phyloP scores from a whole-genome alignment of 2,329 filamentous ascomycete genomes.

The Fusarium sp. region DNA sequence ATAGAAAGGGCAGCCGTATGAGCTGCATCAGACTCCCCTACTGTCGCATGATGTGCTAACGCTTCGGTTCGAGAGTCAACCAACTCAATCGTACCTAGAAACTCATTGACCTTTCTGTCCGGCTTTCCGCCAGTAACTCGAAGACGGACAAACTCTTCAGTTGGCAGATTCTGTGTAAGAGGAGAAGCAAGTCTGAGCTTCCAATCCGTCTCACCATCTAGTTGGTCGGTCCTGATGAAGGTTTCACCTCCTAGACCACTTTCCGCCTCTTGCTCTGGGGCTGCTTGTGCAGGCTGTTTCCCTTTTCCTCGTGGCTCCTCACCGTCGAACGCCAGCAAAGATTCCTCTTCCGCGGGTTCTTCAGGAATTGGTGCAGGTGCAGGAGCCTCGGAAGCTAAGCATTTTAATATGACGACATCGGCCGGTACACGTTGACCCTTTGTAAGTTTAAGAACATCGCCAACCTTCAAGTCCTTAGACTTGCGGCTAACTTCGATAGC shows the following conservation, averaged over 20 bases:
- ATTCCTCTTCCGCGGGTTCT: slow-evolving; percentile 53
- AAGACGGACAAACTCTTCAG: slow-evolving; percentile 76
- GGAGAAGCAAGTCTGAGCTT: slow-evolving; percentile 90
- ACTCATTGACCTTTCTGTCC: slow-evolving; percentile 94
- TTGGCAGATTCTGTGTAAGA: slow-evolving; percentile 80
- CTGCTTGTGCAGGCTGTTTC: slow-evolving; percentile 50
- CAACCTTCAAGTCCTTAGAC: slow-evolving; percentile 89
- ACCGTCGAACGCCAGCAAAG: slow-evolving; percentile 56
- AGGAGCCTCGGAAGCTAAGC: slow-evolving; percentile 68
- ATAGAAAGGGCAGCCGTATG: slow-evolving; percentile 83
- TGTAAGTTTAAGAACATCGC: slow-evolving; percentile 90
- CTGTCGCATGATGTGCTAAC: slow-evolving; percentile 56
- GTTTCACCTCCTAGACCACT: slow-evolving; percentile 78
- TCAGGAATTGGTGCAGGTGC: slow-evolving; percentile 47
- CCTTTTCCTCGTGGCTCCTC: slow-evolving; percentile 50
- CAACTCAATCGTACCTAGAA: slow-evolving; percentile 88
- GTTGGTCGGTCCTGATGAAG: slow-evolving; percentile 96
- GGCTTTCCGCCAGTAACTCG: slow-evolving; percentile 87
- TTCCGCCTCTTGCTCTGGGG: slow-evolving; percentile 45
- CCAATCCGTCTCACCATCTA: slow-evolving; percentile 99
- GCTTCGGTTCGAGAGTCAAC: slow-evolving; percentile 64
- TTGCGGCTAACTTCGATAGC: slow-evolving; percentile 79
- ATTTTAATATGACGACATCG: slow-evolving; percentile 93
- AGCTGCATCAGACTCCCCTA: slow-evolving; percentile 50
- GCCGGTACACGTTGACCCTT: slow-evolving; percentile 95